Base-by-base conservation (phyloP, 2,329 filamentous ascomycete genomes). In the Teratosphaeria pseudoeucalypti region DNA sequence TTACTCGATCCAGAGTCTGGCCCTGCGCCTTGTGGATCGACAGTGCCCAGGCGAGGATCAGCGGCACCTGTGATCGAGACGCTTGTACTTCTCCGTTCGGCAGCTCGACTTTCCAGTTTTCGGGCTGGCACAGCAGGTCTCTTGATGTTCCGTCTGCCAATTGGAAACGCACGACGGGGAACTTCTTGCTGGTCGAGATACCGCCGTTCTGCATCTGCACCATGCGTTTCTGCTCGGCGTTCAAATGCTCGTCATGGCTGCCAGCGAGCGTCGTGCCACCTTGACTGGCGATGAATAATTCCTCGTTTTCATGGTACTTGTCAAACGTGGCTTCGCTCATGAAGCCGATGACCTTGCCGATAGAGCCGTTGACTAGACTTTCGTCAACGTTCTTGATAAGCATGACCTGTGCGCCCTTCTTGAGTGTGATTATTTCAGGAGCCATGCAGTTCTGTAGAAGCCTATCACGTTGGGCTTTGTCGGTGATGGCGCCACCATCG, bases 381-480 rank as follows among this genome's bases (percentile, higher is more conserved):
- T 96, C 90, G 70, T 99, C 94, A 76, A 97, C 87, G 68, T 99
- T 99, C 74, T 99, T 99, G 79, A 99, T 96, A n/a, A 99, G 79
- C 94, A 99, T 99, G 53, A 99, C 95, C 71, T 99, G 95, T 0
- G 94, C 90, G 10, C 91, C 90, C 63, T 94, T 87, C 73, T 96
- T 97, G 34, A 99, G 76, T 37, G 88, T 84, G 23, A 99, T 83
- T 0, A 75, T 71, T 66, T 87, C 87, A 0, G 94, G 92, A 0
- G 94, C 92, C 89, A 99, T 96, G 84, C 95, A 95, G 70, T 92
- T 96, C 6, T 82, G 75, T 6, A 99, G 78, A 0, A 97, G 75
- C 70, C 85, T 92, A 54, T 95, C 90, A 34, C 89, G 86, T 43
- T 87, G 74, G 0, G 78, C 75, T 19, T 81, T 79, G 64, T 96